Percentiles rank a stretch among this genome's conserved stretches.
Evolutionary conservation across 306 rosid genomes (phyloP).

Genomic region (Cucumis cinereus): DNA sequence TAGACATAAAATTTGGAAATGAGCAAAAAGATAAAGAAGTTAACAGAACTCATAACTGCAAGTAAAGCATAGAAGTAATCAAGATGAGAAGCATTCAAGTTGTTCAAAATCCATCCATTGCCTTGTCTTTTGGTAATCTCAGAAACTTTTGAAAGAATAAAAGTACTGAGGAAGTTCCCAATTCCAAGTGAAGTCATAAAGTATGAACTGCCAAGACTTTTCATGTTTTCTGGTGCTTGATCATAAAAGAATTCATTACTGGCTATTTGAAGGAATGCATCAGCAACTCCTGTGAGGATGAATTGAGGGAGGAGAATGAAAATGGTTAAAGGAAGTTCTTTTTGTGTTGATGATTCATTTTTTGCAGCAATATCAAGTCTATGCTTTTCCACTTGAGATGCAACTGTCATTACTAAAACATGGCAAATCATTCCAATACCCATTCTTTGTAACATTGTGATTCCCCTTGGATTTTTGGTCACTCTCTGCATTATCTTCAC

Average conservation of each 20-base stretch:
- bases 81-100: conserved; percentile 67
- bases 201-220: conserved; percentile 71
- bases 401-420: conserved; percentile 40
- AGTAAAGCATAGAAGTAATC: conserved; percentile 82
- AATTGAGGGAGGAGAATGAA: conserved; percentile 69
- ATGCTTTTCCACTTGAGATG: conserved; percentile 50
- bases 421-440: conserved; percentile 70
- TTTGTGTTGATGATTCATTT: conserved; percentile 14
- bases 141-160: conserved; percentile 64
- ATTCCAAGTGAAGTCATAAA: conserved; percentile 57
- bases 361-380: conserved; percentile 44
- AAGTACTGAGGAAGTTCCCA: conserved; percentile 69
- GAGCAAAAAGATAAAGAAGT: conserved; percentile 21
- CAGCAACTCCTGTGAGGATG: conserved; percentile 61
- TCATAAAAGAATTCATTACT: conserved; percentile 79
- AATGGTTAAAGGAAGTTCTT: conserved; percentile 41
- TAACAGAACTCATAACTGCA: conserved; percentile 14
- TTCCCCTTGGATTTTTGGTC: conserved; percentile 74
- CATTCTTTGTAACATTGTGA: conserved; percentile 71
- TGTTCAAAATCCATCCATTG: conserved; percentile 70
- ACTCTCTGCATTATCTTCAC: conserved; percentile 43
- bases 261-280: conserved; percentile 68
- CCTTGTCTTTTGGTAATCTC: conserved; percentile 43
- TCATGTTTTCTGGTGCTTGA: conserved; percentile 80
- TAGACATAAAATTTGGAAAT: conserved; percentile 39